Evolutionary conservation across 306 rosid species (phyloP), one percentile per base, ranked within the genome.

Genomic region (Spatholobus suberectus): DNA sequence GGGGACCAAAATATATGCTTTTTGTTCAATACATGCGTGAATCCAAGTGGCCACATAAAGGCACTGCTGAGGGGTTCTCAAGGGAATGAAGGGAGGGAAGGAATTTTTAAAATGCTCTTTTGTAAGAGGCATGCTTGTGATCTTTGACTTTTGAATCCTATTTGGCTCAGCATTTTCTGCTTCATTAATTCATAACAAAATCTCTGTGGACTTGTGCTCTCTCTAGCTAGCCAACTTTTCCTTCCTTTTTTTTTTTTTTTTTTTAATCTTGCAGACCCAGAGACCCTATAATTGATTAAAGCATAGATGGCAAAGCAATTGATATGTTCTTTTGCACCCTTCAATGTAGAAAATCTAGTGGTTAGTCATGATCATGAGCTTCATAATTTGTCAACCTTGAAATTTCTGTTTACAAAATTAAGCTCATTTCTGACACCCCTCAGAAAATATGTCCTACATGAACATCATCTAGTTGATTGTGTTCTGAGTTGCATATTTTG

Each of bases 241-340:
- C 2, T 51, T n/a, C n/a, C n/a, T n/a, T n/a, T n/a, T n/a, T n/a
- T n/a, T n/a, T n/a, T n/a, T n/a, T n/a, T n/a, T n/a, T n/a, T n/a
- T n/a, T 62, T 24, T 26, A 1, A n/a, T n/a, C 32, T 12, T 24
- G 15, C 41, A 34, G n/a, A 73, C 20, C 5, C n/a, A 14, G 47
- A 44, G 40, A 49, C 51, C 51, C 29, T 18, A 59, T 80, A 18
- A 70, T 58, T 40, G 46, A 51, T 58, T 69, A 40, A 35, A 37
- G 14, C 76, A 54, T 80, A 70, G 61, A 79, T 59, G 58, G 32
- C 55, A 37, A 70, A 41, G 17, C 61, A 72, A 72, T 71, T 81
- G 47, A 44, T 47, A 35, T 59, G 44, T 62, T 81, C 51, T 73
- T 35, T 81, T 72, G 72, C 43, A 58, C 62, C 66, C 52, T 71